A percentile compares a stretch with the other conserved stretches of the same genome.
These are phyloP conservation scores for Syncephalastrum contaminatum DNA, from an alignment of 371 early-diverging fungal genomes.

Conservation along the genomic window DNA sequence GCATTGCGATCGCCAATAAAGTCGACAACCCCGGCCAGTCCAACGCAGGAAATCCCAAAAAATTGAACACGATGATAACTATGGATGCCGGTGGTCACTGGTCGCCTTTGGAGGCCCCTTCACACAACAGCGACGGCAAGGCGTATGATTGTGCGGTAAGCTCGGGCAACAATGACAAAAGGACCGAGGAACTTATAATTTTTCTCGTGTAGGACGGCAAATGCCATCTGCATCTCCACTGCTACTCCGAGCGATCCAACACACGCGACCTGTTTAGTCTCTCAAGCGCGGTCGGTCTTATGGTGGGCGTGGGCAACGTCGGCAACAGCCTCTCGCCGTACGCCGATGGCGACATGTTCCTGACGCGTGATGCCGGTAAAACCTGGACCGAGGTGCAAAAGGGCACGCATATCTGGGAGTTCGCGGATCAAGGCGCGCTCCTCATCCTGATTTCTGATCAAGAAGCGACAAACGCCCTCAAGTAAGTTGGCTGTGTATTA, in stretches of 20 bases:
- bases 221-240: constrained; percentile 77
- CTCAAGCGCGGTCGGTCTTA: constrained; percentile 81
- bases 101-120: constrained; percentile 58
- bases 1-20: constrained; percentile 84
- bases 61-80: constrained; percentile 71
- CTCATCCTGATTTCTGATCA: constrained; percentile 75
- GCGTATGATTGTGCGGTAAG: constrained; percentile 22
- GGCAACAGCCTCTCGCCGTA: constrained; percentile 68
- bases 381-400: constrained; percentile 72
- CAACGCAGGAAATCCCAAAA: constrained; percentile 46
- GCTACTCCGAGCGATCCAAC: constrained; percentile 78
- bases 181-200: neutral
- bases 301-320: constrained; percentile 92
- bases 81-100: constrained; percentile 86
- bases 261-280: constrained; percentile 77
- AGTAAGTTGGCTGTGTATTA: constrained; percentile 31
- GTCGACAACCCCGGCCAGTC: constrained; percentile 71
- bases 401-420: constrained; percentile 80
- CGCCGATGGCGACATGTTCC: constrained; percentile 74
- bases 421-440: constrained; percentile 86
- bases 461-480: constrained; percentile 70
- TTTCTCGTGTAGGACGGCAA: constrained; percentile 14
- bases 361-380: constrained; percentile 85
- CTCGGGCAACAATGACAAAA: neutral
- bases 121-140: constrained; percentile 48